Evolutionary conservation across 352 stramenopile species (phyloP), one percentile per base, ranked within the genome.

Genomic region (Pythium diclinum): DNA sequence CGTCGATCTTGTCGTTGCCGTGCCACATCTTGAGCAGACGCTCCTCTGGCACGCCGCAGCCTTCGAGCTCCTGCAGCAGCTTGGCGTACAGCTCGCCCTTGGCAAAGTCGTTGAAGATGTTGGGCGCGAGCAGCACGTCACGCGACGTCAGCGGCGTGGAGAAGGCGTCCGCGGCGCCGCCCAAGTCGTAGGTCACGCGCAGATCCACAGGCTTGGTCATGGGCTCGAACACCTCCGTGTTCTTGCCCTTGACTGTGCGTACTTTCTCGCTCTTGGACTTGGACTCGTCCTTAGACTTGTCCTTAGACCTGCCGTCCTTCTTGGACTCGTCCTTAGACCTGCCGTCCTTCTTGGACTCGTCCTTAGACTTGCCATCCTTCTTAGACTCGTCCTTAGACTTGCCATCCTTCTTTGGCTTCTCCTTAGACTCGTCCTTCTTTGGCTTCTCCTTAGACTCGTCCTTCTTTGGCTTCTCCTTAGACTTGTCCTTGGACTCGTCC

Each of bases 1-100:
- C 91, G 56, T 98, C 92, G 72, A 97, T 90, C 89, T 92, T 92
- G 65, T 88, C 71, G 64, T 91, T 90, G 64, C 83, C 84, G 68
- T 90, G 84, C 84, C 84, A 92, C 73, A 92, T 79, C 69, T 92
- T 92, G 52, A 92, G 78, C 63, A 92, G 67, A 16, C 74, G 65
- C 62, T 91, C 78, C 36, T 72, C 66, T 13, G 84, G 80, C 30
- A 92, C 82, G 48, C 80, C 84, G 69, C 84, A 91, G 21, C 65
- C 71, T 33, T 87, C 80, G 19, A 91, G 72, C 64, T 92, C 84
- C 9, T 73, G 51, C 48, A 89, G 68, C 59, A 92, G 76, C 62
- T 84, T 85, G 23, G 69, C 65, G 73, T 92, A 91, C 13, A 92
- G 69, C 61, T 89, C 79, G 33, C 81, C 78, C 52, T 81, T 85